Evolutionary conservation across 495 filamentous ascomycete genomes (phyloP).

Genomic region (Podospora didyma): DNA sequence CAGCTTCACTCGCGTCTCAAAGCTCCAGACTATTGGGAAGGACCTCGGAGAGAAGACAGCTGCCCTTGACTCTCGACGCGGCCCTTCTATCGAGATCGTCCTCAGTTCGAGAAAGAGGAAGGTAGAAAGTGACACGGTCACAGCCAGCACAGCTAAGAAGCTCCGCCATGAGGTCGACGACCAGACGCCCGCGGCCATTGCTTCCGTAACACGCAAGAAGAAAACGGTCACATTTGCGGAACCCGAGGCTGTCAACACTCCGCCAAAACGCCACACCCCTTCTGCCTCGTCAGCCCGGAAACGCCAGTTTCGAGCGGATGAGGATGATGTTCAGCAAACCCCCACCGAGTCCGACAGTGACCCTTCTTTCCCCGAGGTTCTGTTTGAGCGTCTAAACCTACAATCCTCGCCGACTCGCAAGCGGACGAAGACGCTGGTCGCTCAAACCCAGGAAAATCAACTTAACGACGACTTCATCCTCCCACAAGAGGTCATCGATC

Average conservation of each 20-base stretch:
- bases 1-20: constrained; percentile 40
- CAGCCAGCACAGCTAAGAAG: constrained; percentile 21
- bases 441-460: constrained; percentile 21
- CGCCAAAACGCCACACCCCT: neutral
- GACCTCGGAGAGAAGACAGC: constrained; percentile 16
- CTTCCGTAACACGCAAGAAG: constrained; percentile 13
- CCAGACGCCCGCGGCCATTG: constrained; percentile 1
- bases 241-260: constrained; percentile 7
- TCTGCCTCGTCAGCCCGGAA: constrained; percentile 15
- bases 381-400: constrained; percentile 39
- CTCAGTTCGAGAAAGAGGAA: constrained; percentile 28
- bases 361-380: constrained; percentile 21
- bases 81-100: constrained; percentile 30
- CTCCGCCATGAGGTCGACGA: constrained; percentile 15
- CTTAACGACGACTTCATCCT: constrained; percentile 33
- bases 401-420: constrained; percentile 32
- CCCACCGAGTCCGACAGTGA: neutral
- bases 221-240: constrained; percentile 28
- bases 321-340: neutral
- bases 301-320: constrained; percentile 17
- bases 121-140: constrained; percentile 17
- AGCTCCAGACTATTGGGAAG: constrained; percentile 30
- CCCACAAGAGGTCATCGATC: constrained; percentile 51
- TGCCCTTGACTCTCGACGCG: constrained; percentile 10
- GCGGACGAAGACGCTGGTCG: constrained; percentile 26